Base-by-base conservation (phyloP, 495 filamentous ascomycete genomes). In the Penicillium atrosanguineum region DNA sequence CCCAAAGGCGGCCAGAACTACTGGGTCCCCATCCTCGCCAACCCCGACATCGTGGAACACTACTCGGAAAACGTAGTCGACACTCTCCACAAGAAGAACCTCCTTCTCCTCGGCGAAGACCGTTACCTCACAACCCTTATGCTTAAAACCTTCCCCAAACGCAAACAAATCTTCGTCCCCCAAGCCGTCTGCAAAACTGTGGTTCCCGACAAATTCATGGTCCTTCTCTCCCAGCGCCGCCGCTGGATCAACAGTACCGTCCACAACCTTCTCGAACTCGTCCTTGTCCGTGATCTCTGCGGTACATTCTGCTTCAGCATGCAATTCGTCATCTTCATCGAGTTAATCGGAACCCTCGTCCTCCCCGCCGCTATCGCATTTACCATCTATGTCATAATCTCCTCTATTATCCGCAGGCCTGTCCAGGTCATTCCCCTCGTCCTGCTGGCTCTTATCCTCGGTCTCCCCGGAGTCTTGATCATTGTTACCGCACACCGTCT, bases 21-120 rank as follows among this genome's bases (percentile, higher is more conserved):
- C 73, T 99, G 94, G 95, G 95, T 99, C 8, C 95, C 95, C 15
- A 97, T 99, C 63, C 81, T 99, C 45, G 95, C 95, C 53, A 99
- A 97, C 69, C 95, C 95, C 16, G 95, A 99, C 65, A 88, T 99
- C 23, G 95, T 99, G 44, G 95, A 97, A 72, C 95, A 97, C 69
- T 99, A 99, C 69, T 97, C 94, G 0, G 95, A 99, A 71, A 97
- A 97, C 57, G 91, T 98, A 26, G 94, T 98, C n/a, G 94, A 98
- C 57, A 98, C 94, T 15, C 74, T 98, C 53, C 94, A 98, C 79
- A 94, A 92, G 78, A 98, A 98, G 86, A 98, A 98, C 63, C 75
- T 98, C 63, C 78, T 97, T 31, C 81, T 98, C 18, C 86, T 98
- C 3, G 94, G 94, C 55, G 94, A 98, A 68, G 94, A 99, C 83